Evolutionary conservation across 2,329 filamentous ascomycete genomes (phyloP), one percentile per base, ranked within the genome.

Genomic region (Aspergillus nomiae): DNA sequence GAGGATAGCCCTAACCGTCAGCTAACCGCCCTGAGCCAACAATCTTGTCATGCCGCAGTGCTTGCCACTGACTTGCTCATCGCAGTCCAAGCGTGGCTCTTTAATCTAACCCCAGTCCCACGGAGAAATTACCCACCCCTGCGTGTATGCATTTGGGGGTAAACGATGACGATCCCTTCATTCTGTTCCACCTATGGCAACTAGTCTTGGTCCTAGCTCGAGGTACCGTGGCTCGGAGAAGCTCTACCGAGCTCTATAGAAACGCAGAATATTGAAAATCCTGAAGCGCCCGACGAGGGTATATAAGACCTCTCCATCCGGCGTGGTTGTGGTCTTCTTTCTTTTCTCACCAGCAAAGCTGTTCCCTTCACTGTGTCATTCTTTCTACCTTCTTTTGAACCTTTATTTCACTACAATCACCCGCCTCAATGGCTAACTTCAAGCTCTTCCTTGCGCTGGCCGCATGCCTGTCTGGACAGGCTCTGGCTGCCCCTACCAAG

Each of bases 401-500:
- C 21, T 46, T 30, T 19, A 24, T 12, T 53, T 59, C 41, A 32
- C 38, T n/a, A 59, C 53, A 56, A 30, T 53, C 55, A 62, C 26
- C 28, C 48, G 11, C 30, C 48, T 3, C 51, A 56, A 74, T 73
- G 71, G 60, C 66, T 53, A 71, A 70, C 61, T 63, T 71, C 56
- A 73, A 71, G 62, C 64, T 63, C 32, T 60, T 73, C 32, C 54
- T 70, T 58, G 69, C 70, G 14, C 66, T 69, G 30, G 63, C 67
- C 32, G 65, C 69, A 48, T 65, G 64, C 61, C 65, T 74, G 57
- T 68, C 70, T 30, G 68, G 67, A 54, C 63, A 70, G 46, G 71
- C 66, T 43, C 63, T 74, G 41, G 71, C 67, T 60, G 71, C 65
- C 45, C 73, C 73, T n/a, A 72, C 72, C 38, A 65, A 43, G 32